Base-by-base conservation (phyloP, 306 rosid genomes). In the Trichosanthes truncata region DNA sequence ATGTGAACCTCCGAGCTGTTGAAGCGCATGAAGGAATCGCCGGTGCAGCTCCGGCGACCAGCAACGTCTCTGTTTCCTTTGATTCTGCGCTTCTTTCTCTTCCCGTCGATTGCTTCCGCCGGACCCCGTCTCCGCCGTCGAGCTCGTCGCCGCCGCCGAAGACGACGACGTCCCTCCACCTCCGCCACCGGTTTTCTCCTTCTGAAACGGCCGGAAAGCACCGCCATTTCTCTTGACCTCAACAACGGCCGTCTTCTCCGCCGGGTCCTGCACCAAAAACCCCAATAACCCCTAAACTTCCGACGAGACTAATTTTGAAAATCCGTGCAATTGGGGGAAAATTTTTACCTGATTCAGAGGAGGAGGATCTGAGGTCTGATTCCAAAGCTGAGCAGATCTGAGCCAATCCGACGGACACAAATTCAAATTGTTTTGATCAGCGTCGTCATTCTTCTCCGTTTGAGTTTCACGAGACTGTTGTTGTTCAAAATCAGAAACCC, bases 11-110 rank as follows among this genome's bases (percentile, higher is more conserved):
- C 98, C 98, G 46, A 94, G 97, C 49, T 90, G 94, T 57, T 91
- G 97, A 81, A 94, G 96, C 23, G 97, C 89, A 45, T 86, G 85
- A 80, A 94, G 79, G 88, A 94, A 94, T 51, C 97, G 86, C 35
- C 89, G 90, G 33, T 94, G 98, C 82, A 94, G 75, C 85, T 94
- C 98, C 77, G 92, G 95, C 1, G 98, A 94, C 98, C 97, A 94
- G 76, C 89, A 85, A 77, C 98, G 79, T 59, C 97, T 88, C 79
- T 88, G 95, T 88, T 94, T 94, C 57, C 95, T 89, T 84, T 84
- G 87, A 80, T 23, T 41, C 57, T 86, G 92, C 31, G 82, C 89
- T 6, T 89, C 98, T 56, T 89, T 93, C 35, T 90, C 96, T 15
- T 89, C 93, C 81, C 38, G 87, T 75, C 84, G 85, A 68, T 43